Evolutionary conservation across 2,329 filamentous ascomycete genomes (phyloP).

Genomic region (Exophiala viscosa): DNA sequence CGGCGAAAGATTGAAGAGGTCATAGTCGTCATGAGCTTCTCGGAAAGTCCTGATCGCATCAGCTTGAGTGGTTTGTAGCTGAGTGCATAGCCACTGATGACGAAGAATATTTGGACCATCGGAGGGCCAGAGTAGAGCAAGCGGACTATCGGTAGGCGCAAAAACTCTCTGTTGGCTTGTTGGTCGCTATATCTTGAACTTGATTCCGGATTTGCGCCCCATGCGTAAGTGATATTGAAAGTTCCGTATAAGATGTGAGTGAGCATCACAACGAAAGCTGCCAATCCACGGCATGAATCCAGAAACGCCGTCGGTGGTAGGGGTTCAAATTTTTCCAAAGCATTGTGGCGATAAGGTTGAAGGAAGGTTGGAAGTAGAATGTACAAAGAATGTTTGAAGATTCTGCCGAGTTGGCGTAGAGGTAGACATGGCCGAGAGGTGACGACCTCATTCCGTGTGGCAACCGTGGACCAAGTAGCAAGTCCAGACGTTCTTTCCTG

Average conservation of each 20-base stretch:
- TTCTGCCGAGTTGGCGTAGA: constrained; percentile 5
- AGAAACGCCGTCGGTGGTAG: constrained; percentile 28
- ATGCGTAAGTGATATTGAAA: constrained; percentile 23
- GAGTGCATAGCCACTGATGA: constrained; percentile 48
- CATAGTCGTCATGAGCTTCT: constrained; percentile 38
- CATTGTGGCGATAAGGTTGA: constrained; percentile 9
- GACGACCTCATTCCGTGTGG: not conserved
- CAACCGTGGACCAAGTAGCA: not conserved
- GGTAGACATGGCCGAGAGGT: constrained; percentile 8
- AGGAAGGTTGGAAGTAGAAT: constrained; percentile 18
- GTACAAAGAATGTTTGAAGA: constrained; percentile 3
- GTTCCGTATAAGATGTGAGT: constrained; percentile 26
- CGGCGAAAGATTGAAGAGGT: constrained; percentile 45
- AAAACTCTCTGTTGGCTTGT: constrained; percentile 8
- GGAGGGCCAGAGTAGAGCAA: constrained; percentile 27
- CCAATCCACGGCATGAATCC: constrained; percentile 43
- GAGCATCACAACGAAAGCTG: constrained; percentile 30
- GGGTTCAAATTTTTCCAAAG: constrained; percentile 2
- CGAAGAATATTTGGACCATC: constrained; percentile 45
- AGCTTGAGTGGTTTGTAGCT: constrained; percentile 41
- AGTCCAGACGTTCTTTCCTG: not conserved
- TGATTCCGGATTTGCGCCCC: constrained; percentile 18
- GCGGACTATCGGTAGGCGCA: constrained; percentile 23
- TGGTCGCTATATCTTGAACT: not conserved
- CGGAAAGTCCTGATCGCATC: constrained; percentile 35